Evolutionary conservation across 2,329 filamentous ascomycete genomes (phyloP).

Genomic region (Microcera coccophila): DNA sequence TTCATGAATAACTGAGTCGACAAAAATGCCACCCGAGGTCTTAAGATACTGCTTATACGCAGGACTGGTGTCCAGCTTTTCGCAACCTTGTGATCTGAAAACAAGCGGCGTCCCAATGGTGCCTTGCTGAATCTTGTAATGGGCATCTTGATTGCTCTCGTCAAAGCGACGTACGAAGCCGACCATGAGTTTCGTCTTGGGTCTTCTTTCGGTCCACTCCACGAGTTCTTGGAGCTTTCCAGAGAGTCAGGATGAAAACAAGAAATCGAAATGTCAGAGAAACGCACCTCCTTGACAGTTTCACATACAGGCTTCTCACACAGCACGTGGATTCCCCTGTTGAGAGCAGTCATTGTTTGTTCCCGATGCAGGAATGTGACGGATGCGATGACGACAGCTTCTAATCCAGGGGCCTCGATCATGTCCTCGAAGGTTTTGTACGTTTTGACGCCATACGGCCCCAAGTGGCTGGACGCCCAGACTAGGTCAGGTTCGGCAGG

Average conservation of each 20-base stretch:
- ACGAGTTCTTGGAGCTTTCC: not conserved
- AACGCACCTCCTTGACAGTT: not conserved
- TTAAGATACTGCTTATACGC: not conserved
- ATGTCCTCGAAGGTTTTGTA: slow-evolving; percentile 46
- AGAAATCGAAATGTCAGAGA: not conserved
- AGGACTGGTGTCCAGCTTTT: not conserved
- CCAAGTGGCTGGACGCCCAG: slow-evolving; percentile 43
- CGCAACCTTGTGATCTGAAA: not conserved
- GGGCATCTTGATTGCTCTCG: slow-evolving; percentile 2
- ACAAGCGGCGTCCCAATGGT: not conserved
- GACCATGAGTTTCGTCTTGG: not conserved
- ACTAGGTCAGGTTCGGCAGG: slow-evolving; percentile 32
- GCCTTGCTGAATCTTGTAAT: not conserved
- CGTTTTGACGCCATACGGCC: slow-evolving; percentile 40
- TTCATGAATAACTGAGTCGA: slow-evolving; percentile 1
- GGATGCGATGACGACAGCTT: slow-evolving; percentile 40
- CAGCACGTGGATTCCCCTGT: slow-evolving; percentile 51
- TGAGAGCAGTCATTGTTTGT: slow-evolving; percentile 53
- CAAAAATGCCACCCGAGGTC: not conserved
- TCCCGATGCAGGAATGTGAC: slow-evolving; percentile 54
- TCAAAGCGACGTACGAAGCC: not conserved
- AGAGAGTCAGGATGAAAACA: not conserved
- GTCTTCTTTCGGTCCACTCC: not conserved
- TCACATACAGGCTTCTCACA: slow-evolving; percentile 55
- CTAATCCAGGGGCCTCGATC: slow-evolving; percentile 34